A percentile compares a stretch with the other conserved stretches of the same genome.
phyloP scores from a whole-genome alignment of 768 basidiomycete species.

The Stropharia rugosoannulata region DNA sequence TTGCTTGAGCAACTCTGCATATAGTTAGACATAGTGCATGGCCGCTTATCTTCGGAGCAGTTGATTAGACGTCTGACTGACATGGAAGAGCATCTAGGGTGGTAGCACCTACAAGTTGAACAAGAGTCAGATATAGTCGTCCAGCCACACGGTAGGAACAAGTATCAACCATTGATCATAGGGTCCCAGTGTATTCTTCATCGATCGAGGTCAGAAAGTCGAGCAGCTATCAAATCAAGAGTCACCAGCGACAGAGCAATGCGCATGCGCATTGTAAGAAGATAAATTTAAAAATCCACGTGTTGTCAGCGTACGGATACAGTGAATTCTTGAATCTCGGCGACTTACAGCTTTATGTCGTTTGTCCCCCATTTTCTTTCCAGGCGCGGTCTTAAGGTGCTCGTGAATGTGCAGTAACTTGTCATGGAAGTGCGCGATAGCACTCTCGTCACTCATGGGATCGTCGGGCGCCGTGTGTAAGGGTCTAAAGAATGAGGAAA shows the following conservation, averaged over 20 bases:
- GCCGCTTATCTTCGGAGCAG: too few relatives aligned
- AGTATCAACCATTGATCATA: slow-evolving; percentile 1
- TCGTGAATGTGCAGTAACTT: slow-evolving; percentile 77
- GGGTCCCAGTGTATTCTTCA: slow-evolving; percentile 41
- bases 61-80: too few relatives aligned
- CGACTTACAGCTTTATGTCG: slow-evolving; percentile 66
- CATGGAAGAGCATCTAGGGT: too few relatives aligned
- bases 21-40: too few relatives aligned
- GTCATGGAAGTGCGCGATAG: slow-evolving; percentile 83
- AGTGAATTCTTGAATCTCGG: not conserved
- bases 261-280: too few relatives aligned
- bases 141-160: too few relatives aligned
- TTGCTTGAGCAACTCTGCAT: too few relatives aligned
- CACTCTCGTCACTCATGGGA: slow-evolving; percentile 42
- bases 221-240: slow-evolving; percentile 47
- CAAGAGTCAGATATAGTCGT: too few relatives aligned
- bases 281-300: too few relatives aligned
- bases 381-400: slow-evolving; percentile 75
- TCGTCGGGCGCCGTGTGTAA: slow-evolving; percentile 50
- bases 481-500: slow-evolving; percentile 26
- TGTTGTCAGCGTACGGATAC: too few relatives aligned
- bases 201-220: slow-evolving; percentile 60
- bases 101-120: too few relatives aligned
- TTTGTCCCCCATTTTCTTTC: slow-evolving; percentile 63
- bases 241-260: not conserved